Conservation (phyloP, 2,329 filamentous ascomycete genomes). For the Ascocoryne sarcoides region DNA sequence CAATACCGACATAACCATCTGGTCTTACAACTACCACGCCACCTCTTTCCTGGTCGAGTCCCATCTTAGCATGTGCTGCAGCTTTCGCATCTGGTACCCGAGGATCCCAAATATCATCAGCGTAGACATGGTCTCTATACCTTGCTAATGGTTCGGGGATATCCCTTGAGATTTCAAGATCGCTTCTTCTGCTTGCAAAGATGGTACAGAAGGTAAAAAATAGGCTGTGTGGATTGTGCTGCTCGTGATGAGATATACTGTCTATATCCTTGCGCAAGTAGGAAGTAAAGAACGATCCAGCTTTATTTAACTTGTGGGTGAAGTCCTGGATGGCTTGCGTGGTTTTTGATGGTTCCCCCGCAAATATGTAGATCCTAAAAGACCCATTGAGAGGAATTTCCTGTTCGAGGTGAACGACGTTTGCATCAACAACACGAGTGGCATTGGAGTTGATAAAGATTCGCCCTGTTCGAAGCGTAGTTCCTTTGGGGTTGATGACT, state of each 20-base stretch:
- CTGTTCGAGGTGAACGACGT: slow-evolving; percentile 83
- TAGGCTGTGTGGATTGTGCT: slow-evolving; percentile 72
- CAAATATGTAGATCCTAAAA: slow-evolving; percentile 80
- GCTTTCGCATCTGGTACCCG: slow-evolving; percentile 61
- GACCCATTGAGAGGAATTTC: slow-evolving; percentile 82
- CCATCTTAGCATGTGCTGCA: slow-evolving; percentile 80
- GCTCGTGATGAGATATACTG: slow-evolving; percentile 65
- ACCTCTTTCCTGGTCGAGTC: slow-evolving; percentile 62
- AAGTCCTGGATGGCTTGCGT: slow-evolving; percentile 61
- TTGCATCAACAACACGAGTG: slow-evolving; percentile 79
- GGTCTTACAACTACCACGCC: slow-evolving; percentile 78
- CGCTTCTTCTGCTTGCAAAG: slow-evolving; percentile 56
- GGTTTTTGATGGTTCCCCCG: slow-evolving; percentile 55
- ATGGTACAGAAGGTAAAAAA: slow-evolving; percentile 76
- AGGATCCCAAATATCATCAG: slow-evolving; percentile 71
- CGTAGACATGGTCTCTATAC: slow-evolving; percentile 77
- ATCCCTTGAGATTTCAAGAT: slow-evolving; percentile 64
- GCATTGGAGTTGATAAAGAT: slow-evolving; percentile 73
- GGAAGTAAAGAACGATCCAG: slow-evolving; percentile 62
- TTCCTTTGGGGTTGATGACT: slow-evolving; percentile 57
- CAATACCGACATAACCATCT: slow-evolving; percentile 78
- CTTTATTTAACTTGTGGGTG: slow-evolving; percentile 51
- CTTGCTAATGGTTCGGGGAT: slow-evolving; percentile 62
- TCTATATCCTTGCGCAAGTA: slow-evolving; percentile 55
- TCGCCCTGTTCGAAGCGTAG: slow-evolving; percentile 62